These are phyloP conservation scores for Verticillium albo-atrum DNA, from an alignment of 2,329 filamentous ascomycete genomes.

Conservation along the genomic window DNA sequence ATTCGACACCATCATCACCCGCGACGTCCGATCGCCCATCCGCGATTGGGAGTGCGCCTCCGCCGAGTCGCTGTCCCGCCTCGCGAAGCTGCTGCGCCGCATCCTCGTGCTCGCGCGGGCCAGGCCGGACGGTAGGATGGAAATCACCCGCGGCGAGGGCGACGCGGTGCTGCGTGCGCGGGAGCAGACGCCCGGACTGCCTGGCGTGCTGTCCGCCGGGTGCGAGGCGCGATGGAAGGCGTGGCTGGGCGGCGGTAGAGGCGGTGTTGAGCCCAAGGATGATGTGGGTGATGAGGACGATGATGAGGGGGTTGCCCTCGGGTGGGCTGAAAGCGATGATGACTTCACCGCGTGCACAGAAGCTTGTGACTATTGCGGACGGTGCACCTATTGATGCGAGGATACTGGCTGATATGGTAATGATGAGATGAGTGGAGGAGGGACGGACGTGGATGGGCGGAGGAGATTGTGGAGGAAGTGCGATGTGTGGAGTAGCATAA, in stretches of 20 bases:
- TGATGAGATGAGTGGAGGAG: neutral
- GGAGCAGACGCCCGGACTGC: conserved; percentile 4
- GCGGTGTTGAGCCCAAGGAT: neutral
- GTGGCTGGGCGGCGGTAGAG: neutral
- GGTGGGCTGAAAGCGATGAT: neutral
- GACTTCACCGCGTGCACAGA: conserved; percentile 12
- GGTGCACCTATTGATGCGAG: conserved; percentile 5
- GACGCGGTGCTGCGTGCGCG: neutral
- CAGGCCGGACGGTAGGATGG: conserved; percentile 1
- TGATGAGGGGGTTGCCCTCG: neutral
- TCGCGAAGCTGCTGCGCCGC: conserved; percentile 19
- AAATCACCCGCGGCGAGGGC: conserved; percentile 2
- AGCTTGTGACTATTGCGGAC: conserved; percentile 10
- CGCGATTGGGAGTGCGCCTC: conserved; percentile 30
- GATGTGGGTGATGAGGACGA: neutral
- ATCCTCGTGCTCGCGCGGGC: conserved; percentile 5
- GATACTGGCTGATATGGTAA: neutral
- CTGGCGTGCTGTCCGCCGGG: neutral
- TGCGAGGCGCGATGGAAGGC: conserved; percentile 3
- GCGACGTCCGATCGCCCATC: conserved; percentile 23
- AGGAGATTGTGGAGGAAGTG: too few species aligned
- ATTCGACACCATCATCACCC: conserved; percentile 30
- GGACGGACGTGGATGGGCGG: too few species aligned
- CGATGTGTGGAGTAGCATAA: too few species aligned
- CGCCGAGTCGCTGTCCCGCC: conserved; percentile 19